Evolutionary conservation across 2,329 filamentous ascomycete genomes (phyloP).

Genomic region (Pestalotiopsis fici): DNA sequence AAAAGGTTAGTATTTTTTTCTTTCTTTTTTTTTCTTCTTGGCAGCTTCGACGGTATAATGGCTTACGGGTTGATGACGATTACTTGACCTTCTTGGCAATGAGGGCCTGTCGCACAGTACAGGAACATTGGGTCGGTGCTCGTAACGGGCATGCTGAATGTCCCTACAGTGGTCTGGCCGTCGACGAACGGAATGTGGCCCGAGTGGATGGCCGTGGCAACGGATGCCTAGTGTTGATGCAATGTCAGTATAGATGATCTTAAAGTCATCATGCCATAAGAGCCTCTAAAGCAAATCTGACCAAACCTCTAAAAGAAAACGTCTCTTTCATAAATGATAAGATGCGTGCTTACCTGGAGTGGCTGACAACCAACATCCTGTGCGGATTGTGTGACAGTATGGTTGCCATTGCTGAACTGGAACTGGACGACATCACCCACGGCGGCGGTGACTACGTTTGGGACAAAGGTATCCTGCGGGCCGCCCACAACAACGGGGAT

Average conservation of each 20-base stretch:
- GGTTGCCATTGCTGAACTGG: conserved; percentile 44
- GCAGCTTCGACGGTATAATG: not conserved
- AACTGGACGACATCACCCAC: conserved; percentile 42
- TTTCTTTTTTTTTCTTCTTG: not conserved
- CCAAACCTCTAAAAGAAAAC: too few relatives aligned
- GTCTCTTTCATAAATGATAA: too few relatives aligned
- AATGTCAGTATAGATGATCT: not conserved
- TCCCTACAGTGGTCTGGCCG: conserved; percentile 38
- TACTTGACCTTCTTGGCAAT: conserved; percentile 52
- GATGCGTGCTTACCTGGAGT: conserved; percentile 24
- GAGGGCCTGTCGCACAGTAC: conserved; percentile 49
- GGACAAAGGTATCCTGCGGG: conserved; percentile 36
- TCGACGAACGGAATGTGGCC: conserved; percentile 40
- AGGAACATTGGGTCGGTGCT: conserved; percentile 47
- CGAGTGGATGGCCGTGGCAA: conserved; percentile 35
- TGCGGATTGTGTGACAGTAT: conserved; percentile 42
- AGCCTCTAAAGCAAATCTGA: not conserved
- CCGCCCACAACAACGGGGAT: conserved; percentile 39
- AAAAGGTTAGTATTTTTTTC: conserved; percentile 9
- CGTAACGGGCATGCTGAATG: conserved; percentile 48
- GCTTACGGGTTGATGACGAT: conserved; percentile 50
- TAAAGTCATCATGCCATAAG: not conserved
- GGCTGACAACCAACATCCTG: conserved; percentile 37
- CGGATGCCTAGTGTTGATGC: conserved; percentile 13
- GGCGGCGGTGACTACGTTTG: conserved; percentile 33